These are phyloP conservation scores for Fonsecaea pugnacius DNA, from an alignment of 2,329 filamentous ascomycete species.

Conservation along the genomic window DNA sequence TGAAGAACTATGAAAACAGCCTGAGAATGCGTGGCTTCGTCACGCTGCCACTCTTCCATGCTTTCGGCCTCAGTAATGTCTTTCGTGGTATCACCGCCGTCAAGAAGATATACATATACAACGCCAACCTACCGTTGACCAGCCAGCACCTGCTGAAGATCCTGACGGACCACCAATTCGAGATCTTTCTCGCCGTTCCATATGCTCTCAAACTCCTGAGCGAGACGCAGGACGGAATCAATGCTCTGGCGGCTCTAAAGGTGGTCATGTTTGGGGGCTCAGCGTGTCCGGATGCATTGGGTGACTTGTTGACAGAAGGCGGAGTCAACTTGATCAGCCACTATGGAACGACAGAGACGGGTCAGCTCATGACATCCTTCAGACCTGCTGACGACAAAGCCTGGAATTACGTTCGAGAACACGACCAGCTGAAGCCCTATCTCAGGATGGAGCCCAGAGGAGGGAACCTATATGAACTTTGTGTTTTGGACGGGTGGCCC, in stretches of 20 bases:
- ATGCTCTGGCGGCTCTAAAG: constrained; percentile 52
- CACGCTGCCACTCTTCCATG: constrained; percentile 63
- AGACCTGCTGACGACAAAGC: constrained; percentile 58
- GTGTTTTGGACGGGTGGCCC: constrained; percentile 45
- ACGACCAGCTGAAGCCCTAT: constrained; percentile 48
- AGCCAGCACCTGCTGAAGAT: constrained; percentile 53
- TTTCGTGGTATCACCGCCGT: constrained; percentile 58
- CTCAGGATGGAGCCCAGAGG: constrained; percentile 47
- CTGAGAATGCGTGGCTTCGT: constrained; percentile 37
- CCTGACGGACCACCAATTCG: constrained; percentile 50
- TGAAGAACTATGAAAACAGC: constrained; percentile 31
- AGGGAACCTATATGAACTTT: constrained; percentile 45
- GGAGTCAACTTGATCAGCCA: constrained; percentile 62
- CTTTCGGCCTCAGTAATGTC: constrained; percentile 61
- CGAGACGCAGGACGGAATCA: constrained; percentile 61
- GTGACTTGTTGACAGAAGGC: constrained; percentile 56
- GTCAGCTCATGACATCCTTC: constrained; percentile 65
- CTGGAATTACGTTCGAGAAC: constrained; percentile 64
- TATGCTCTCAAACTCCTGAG: constrained; percentile 62
- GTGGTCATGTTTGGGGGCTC: constrained; percentile 63
- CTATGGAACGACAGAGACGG: constrained; percentile 64
- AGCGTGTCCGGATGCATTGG: constrained; percentile 63
- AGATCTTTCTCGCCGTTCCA: constrained; percentile 62
- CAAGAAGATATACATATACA: constrained; percentile 60
- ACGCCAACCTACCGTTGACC: constrained; percentile 61